phyloP scores from a whole-genome alignment of 805 yeast species.

The Nakazawaea anatomiae region DNA sequence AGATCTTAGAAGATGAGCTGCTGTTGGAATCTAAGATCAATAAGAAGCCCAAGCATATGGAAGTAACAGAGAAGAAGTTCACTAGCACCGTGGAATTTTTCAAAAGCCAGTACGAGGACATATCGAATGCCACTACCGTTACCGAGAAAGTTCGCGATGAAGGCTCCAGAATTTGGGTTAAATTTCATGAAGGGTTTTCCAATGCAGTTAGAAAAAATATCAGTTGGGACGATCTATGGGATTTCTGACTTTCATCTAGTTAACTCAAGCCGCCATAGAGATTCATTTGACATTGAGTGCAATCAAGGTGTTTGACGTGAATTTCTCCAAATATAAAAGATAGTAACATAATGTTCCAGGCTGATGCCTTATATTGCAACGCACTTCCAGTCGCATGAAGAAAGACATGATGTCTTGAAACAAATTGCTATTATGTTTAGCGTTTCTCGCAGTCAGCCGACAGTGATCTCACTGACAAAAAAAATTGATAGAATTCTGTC shows the following conservation, averaged over 20 bases:
- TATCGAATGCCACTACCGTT: constrained; percentile 12
- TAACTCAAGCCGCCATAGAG: too few species aligned
- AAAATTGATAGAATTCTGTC: too few species aligned
- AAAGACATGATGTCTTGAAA: too few species aligned
- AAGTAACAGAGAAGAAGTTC: constrained; percentile 9
- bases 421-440: too few species aligned
- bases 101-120: constrained; percentile 33
- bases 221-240: constrained; percentile 69
- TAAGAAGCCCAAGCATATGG: not conserved
- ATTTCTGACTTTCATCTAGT: not conserved
- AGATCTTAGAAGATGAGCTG: constrained; percentile 7
- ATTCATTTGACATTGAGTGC: too few species aligned
- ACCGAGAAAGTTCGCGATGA: constrained; percentile 13
- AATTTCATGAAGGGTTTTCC: constrained; percentile 85
- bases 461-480: too few species aligned
- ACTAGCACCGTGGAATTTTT: constrained; percentile 31
- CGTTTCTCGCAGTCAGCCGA: too few species aligned
- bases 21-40: constrained; percentile 7
- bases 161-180: constrained; percentile 66
- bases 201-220: constrained; percentile 85
- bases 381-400: too few species aligned
- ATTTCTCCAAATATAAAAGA: too few species aligned
- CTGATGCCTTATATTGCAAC: too few species aligned
- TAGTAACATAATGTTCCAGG: too few species aligned
- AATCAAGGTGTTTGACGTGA: too few species aligned